phyloP scores from a whole-genome alignment of 148 eudicot genomes.

The Silene uniflora region DNA sequence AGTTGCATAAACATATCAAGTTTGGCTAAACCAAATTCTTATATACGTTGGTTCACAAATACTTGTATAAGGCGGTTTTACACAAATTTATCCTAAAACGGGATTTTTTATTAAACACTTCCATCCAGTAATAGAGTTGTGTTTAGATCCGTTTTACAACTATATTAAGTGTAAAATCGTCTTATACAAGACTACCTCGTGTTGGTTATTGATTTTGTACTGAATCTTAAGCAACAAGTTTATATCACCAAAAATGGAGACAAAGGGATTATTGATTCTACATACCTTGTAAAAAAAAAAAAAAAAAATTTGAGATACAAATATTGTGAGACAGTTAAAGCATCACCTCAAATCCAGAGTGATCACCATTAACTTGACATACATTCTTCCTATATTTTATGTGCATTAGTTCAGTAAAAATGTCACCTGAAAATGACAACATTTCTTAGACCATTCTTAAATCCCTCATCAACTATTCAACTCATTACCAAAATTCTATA shows the following conservation, averaged over 20 bases:
- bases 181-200: not conserved
- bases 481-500: not conserved
- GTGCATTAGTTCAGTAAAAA: not conserved
- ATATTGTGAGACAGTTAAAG: not conserved
- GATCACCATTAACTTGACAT: not conserved
- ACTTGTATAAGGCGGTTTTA: too few relatives aligned
- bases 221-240: constrained; percentile 7
- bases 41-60: not conserved
- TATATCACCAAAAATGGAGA: not conserved
- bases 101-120: too few relatives aligned
- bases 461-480: constrained; percentile 3
- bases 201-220: not conserved
- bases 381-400: not conserved
- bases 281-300: too few relatives aligned
- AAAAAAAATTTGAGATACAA: not conserved
- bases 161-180: too few relatives aligned
- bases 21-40: not conserved
- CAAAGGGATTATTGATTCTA: not conserved
- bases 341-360: constrained; percentile 18
- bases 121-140: too few relatives aligned
- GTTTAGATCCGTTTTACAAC: too few relatives aligned
- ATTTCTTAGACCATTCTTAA: constrained; percentile 5
- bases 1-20: too few relatives aligned
- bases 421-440: constrained; percentile 4
- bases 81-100: too few relatives aligned